These are phyloP conservation scores for Aspergillus floridensis DNA, from an alignment of 2,329 filamentous ascomycete genomes.

Conservation along the genomic window DNA sequence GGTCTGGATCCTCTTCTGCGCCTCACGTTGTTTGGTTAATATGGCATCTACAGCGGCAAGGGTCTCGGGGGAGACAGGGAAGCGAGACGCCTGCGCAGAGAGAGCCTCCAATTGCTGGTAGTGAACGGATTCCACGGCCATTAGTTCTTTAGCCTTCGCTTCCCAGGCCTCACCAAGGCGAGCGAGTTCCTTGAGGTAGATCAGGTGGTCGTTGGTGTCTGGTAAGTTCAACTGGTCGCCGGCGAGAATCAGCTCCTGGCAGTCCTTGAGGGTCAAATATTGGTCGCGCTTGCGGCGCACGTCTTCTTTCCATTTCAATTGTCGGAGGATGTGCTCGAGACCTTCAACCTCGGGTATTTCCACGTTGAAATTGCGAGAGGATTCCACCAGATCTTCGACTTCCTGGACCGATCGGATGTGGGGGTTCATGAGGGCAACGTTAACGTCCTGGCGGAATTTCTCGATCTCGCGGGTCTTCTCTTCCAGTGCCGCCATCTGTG, in stretches of 20 bases:
- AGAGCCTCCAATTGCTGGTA: conserved; percentile 93
- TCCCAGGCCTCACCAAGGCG: conserved; percentile 84
- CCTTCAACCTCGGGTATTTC: conserved; percentile 85
- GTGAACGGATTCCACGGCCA: conserved; percentile 86
- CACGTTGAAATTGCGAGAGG: conserved; percentile 84
- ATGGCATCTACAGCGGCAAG: conserved; percentile 83
- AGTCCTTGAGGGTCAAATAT: conserved; percentile 72
- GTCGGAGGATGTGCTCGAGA: conserved; percentile 75
- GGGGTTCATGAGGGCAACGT: conserved; percentile 66
- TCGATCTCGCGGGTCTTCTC: conserved; percentile 83
- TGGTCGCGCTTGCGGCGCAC: conserved; percentile 65
- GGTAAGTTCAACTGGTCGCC: conserved; percentile 75
- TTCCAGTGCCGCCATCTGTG: conserved; percentile 79
- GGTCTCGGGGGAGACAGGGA: conserved; percentile 81
- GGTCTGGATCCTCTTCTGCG: conserved; percentile 80
- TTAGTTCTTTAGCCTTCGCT: conserved; percentile 85
- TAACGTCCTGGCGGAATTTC: conserved; percentile 76
- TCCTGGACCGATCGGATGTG: conserved; percentile 63
- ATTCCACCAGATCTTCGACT: conserved; percentile 89
- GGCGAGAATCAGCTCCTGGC: conserved; percentile 73
- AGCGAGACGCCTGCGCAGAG: conserved; percentile 72
- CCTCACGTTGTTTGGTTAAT: conserved; percentile 90
- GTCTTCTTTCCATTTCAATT: conserved; percentile 84
- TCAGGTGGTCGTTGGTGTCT: conserved; percentile 74
- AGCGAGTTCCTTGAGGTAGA: conserved; percentile 72